These are phyloP conservation scores for Vitis riparia DNA, from an alignment of 164 flowering plant genomes.

Conservation along the genomic window DNA sequence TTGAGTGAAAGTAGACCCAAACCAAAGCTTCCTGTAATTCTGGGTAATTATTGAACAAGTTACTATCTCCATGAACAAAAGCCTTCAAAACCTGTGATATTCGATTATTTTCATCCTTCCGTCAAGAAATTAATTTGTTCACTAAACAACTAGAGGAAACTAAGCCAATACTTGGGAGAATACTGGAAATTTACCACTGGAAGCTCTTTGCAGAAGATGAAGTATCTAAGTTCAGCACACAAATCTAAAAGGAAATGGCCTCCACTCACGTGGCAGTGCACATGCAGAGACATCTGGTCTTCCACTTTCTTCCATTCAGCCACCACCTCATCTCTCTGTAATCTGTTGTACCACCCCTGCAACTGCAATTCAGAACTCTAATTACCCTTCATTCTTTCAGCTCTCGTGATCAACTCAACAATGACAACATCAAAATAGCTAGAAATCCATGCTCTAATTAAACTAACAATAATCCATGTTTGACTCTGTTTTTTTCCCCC, in stretches of 20 bases:
- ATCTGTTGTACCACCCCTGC: conserved; percentile 82
- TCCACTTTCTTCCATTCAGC: conserved; percentile 96
- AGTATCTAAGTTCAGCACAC: conserved; percentile 69
- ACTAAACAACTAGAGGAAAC: neutral
- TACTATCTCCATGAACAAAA: conserved; percentile 86
- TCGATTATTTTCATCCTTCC: neutral
- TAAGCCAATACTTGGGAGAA: too few species aligned
- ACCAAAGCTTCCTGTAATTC: conserved; percentile 80
- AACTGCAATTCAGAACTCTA: conserved; percentile 42
- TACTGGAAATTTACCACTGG: conserved; percentile 61
- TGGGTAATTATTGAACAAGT: conserved; percentile 65
- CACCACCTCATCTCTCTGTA: conserved; percentile 92
- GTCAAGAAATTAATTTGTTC: neutral
- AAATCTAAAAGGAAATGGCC: conserved; percentile 78
- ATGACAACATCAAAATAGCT: neutral
- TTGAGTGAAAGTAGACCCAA: conserved; percentile 95
- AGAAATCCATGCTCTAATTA: too few species aligned
- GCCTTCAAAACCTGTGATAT: conserved; percentile 73
- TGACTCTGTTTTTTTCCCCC: too few species aligned
- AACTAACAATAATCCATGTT: too few species aligned
- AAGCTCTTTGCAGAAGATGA: conserved; percentile 91
- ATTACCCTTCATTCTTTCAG: neutral
- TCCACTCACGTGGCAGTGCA: conserved; percentile 95
- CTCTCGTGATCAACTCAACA: too few species aligned
- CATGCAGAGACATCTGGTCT: conserved; percentile 91